These are phyloP conservation scores for Fusarium sp. DNA, from an alignment of 2,329 filamentous ascomycete species.

Conservation along the genomic window DNA sequence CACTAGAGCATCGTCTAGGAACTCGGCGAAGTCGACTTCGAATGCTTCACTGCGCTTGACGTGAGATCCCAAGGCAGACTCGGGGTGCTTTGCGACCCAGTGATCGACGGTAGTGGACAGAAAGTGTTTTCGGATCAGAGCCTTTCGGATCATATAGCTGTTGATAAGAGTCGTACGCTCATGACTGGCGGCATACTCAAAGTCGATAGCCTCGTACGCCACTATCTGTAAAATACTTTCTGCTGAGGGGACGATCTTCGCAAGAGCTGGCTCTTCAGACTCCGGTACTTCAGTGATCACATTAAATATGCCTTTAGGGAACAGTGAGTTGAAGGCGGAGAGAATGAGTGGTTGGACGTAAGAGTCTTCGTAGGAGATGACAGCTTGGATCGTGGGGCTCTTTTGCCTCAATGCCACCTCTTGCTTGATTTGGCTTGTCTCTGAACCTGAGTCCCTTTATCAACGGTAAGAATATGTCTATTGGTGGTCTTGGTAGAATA, in stretches of 20 bases:
- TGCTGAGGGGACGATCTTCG: slow-evolving; percentile 47
- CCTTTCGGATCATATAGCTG: slow-evolving; percentile 95
- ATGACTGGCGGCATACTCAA: slow-evolving; percentile 74
- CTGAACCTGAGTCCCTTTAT: slow-evolving; percentile 41
- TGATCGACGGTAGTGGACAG: slow-evolving; percentile 83
- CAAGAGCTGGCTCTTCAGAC: slow-evolving; percentile 48
- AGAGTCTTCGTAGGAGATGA: slow-evolving; percentile 84
- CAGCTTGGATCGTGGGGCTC: slow-evolving; percentile 61
- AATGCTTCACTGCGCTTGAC: slow-evolving; percentile 85
- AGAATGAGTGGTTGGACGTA: slow-evolving; percentile 91
- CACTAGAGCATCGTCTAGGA: slow-evolving; percentile 89
- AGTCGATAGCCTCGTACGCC: slow-evolving; percentile 88
- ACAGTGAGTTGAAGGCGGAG: slow-evolving; percentile 70
- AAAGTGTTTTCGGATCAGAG: slow-evolving; percentile 95
- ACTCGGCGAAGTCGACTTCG: slow-evolving; percentile 96
- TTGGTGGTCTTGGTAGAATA: slow-evolving; percentile 44
- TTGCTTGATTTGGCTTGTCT: slow-evolving; percentile 14
- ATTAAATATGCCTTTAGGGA: slow-evolving; percentile 65
- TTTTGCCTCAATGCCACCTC: slow-evolving; percentile 36
- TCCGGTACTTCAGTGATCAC: slow-evolving; percentile 59
- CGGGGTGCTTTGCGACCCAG: slow-evolving; percentile 86
- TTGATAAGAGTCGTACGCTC: slow-evolving; percentile 75
- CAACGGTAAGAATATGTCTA: slow-evolving; percentile 51
- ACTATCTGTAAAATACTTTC: slow-evolving; percentile 77
- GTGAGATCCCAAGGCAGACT: slow-evolving; percentile 72